Evolutionary conservation across 108 stramenopile species (phyloP).

Genomic region (Schizochytrium sp.): DNA sequence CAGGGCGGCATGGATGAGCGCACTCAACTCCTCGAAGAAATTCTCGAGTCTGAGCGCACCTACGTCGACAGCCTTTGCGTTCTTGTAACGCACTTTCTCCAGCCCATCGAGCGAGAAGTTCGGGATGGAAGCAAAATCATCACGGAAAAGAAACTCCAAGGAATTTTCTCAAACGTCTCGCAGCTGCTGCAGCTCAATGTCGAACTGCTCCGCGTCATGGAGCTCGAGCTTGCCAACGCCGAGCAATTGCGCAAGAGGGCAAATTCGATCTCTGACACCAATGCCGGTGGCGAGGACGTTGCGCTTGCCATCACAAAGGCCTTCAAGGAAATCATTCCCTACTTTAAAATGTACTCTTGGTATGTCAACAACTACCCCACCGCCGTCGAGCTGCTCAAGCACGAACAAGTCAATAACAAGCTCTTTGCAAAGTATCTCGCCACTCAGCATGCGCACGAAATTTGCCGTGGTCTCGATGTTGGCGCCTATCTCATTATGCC

Average conservation of each 20-base stretch:
- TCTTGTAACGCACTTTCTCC: background rate
- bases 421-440: background rate
- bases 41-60: background rate
- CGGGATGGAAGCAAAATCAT: background rate
- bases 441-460: background rate
- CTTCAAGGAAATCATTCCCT: conserved; percentile 13
- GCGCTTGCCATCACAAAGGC: background rate
- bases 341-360: conserved; percentile 17
- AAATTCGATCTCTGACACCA: background rate
- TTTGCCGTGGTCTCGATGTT: background rate
- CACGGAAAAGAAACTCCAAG: background rate
- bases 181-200: background rate
- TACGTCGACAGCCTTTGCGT: background rate
- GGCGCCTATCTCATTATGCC: conserved; percentile 11
- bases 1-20: background rate
- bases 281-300: background rate
- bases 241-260: background rate
- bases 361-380: conserved; percentile 8
- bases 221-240: background rate
- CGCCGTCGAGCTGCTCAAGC: conserved; percentile 11
- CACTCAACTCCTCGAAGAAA: background rate
- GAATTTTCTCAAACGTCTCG: background rate
- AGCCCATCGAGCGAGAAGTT: background rate
- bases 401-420: background rate
- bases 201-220: background rate